These are phyloP conservation scores for Phytophthora macrochlamydospora DNA, from an alignment of 352 stramenopile species.

Conservation along the genomic window DNA sequence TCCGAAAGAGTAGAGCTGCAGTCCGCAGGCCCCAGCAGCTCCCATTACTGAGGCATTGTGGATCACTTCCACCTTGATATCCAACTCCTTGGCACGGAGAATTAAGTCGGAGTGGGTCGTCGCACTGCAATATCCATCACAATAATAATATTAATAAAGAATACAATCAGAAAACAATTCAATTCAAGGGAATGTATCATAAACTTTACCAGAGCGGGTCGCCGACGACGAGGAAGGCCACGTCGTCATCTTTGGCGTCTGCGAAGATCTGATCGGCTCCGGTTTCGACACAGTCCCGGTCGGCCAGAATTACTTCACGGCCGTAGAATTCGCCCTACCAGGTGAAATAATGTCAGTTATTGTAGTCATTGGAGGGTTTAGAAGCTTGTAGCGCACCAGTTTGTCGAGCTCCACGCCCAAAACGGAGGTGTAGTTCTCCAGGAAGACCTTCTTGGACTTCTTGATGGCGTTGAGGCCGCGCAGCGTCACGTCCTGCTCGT, in stretches of 20 bases:
- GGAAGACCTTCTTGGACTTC: conserved; percentile 93
- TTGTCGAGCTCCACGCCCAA: conserved; percentile 90
- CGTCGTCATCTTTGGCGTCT: conserved; percentile 90
- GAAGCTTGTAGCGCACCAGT: conserved; percentile 51
- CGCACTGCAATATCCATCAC: conserved; percentile 56
- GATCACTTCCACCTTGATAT: conserved; percentile 96
- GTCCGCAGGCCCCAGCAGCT: conserved; percentile 93
- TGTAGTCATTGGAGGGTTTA: not conserved
- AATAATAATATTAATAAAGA: not conserved
- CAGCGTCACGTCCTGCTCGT: conserved; percentile 99
- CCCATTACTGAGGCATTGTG: conserved; percentile 99
- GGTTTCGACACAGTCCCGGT: conserved; percentile 97
- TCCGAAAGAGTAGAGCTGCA: conserved; percentile 99
- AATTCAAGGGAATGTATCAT: not conserved
- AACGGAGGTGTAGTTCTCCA: conserved; percentile 99
- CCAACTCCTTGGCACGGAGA: conserved; percentile 93
- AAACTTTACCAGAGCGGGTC: conserved; percentile 93
- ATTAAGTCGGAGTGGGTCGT: conserved; percentile 99
- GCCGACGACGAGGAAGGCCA: conserved; percentile 98
- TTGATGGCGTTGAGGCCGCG: conserved; percentile 96
- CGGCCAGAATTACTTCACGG: conserved; percentile 86
- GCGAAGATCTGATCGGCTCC: conserved; percentile 96
- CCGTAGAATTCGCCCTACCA: conserved; percentile 94
- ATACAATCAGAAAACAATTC: not conserved
- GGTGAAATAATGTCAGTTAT: not conserved